Conservation (phyloP, 2,329 filamentous ascomycete species). For the Calonectria multiphialidica region DNA sequence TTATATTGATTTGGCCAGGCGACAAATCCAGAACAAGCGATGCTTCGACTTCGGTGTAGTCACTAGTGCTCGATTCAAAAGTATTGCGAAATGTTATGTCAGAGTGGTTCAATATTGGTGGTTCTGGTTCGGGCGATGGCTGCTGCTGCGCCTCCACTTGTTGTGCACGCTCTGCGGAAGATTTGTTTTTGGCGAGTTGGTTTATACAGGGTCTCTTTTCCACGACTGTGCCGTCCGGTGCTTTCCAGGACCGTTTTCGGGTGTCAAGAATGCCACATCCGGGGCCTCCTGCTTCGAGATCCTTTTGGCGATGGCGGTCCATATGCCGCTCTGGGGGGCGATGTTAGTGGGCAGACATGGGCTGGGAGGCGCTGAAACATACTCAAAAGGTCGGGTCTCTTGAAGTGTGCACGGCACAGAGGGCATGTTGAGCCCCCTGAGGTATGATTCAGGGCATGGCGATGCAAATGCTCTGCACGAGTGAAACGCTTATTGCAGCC, state of each 20-base stretch:
- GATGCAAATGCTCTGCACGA: constrained; percentile 68
- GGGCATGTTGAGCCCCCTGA: constrained; percentile 66
- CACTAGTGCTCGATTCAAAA: not conserved
- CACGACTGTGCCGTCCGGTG: constrained; percentile 64
- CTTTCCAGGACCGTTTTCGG: constrained; percentile 68
- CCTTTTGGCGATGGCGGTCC: constrained; percentile 63
- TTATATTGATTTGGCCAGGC: not conserved
- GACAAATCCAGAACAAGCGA: not conserved
- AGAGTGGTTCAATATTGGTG: not conserved
- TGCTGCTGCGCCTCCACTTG: constrained; percentile 18
- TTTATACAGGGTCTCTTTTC: constrained; percentile 48
- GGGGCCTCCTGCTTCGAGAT: constrained; percentile 66
- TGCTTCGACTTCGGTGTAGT: not conserved
- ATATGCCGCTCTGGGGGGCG: constrained; percentile 66
- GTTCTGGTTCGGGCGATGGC: constrained; percentile 20
- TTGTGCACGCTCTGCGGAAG: constrained; percentile 19
- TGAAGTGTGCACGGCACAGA: constrained; percentile 71
- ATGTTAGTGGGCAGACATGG: not conserved
- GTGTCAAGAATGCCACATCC: constrained; percentile 65
- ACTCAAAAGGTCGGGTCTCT: constrained; percentile 65
- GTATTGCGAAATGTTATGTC: not conserved
- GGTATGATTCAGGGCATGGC: constrained; percentile 69
- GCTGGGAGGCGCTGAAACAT: constrained; percentile 7
- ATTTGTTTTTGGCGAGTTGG: constrained; percentile 16
- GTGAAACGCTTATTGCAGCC: constrained; percentile 67